A percentile compares a stretch with the other conserved stretches of the same genome.
These are phyloP conservation scores for Pseudogymnoascus sp. DNA, from an alignment of 2,329 filamentous ascomycete genomes.

Conservation along the genomic window DNA sequence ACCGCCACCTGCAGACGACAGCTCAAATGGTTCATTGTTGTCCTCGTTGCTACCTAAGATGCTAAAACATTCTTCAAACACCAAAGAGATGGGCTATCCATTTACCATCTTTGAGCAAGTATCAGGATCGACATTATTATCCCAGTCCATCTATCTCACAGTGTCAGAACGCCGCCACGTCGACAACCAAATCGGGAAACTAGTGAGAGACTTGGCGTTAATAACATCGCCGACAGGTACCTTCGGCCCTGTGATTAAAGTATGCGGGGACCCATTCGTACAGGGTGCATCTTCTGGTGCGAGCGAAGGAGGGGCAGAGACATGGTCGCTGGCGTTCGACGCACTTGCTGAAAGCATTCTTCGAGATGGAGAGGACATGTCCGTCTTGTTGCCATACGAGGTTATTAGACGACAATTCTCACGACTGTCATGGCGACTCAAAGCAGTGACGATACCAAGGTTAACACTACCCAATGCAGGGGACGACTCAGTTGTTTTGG, in stretches of 20 bases:
- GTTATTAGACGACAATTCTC: slow-evolving; percentile 44
- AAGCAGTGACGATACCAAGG: slow-evolving; percentile 42
- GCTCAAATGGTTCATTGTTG: slow-evolving; percentile 6
- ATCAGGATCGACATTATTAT: slow-evolving; percentile 22
- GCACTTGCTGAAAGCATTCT: slow-evolving; percentile 46
- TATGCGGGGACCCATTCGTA: slow-evolving; percentile 20
- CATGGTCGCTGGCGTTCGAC: slow-evolving; percentile 50
- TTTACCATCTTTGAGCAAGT: slow-evolving; percentile 26
- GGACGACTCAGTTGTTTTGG: slow-evolving; percentile 42
- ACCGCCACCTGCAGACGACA: not conserved
- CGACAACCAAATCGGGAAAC: slow-evolving; percentile 24
- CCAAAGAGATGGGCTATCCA: slow-evolving; percentile 26
- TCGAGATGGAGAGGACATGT: slow-evolving; percentile 52
- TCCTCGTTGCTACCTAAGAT: slow-evolving; percentile 23
- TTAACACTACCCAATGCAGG: slow-evolving; percentile 47
- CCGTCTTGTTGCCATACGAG: slow-evolving; percentile 48
- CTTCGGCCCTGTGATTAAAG: slow-evolving; percentile 25
- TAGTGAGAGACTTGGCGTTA: slow-evolving; percentile 24
- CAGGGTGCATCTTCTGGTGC: slow-evolving; percentile 6
- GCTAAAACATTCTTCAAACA: slow-evolving; percentile 27
- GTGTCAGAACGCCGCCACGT: slow-evolving; percentile 20
- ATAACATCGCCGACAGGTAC: slow-evolving; percentile 23
- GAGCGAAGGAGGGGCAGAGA: slow-evolving; percentile 27
- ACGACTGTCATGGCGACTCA: slow-evolving; percentile 41
- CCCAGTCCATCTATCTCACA: slow-evolving; percentile 23